phyloP scores from a whole-genome alignment of 345 rosid species.

The Gossypium raimondii region DNA sequence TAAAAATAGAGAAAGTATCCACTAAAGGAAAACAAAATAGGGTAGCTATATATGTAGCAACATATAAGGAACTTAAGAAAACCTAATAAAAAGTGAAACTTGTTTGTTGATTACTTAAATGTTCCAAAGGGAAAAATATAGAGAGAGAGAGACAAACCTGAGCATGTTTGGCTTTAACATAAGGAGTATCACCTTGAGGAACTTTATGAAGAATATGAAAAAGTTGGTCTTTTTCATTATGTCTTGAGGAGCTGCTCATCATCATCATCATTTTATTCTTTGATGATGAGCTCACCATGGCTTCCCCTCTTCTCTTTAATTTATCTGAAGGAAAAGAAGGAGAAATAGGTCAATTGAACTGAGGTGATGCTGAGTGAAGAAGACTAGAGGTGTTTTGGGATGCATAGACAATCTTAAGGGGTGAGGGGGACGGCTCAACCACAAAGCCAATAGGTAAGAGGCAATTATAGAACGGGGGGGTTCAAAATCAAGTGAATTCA shows the following conservation, averaged over 20 bases:
- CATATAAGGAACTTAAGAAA: no score
- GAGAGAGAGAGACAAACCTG: conserved; percentile 41
- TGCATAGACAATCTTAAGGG: neutral
- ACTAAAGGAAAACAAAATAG: no score
- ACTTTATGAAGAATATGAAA: conserved; percentile 74
- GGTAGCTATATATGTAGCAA: no score
- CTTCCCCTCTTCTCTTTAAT: no score
- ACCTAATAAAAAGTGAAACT: no score
- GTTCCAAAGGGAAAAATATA: neutral
- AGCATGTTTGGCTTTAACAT: conserved; percentile 81
- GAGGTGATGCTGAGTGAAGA: no score
- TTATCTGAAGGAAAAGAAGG: no score
- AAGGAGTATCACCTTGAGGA: conserved; percentile 82
- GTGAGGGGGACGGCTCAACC: neutral
- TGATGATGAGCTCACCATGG: no score
- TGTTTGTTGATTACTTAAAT: no score
- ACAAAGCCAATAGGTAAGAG: neutral
- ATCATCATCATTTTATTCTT: no score
- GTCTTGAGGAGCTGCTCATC: conserved; percentile 4
- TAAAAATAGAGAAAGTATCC: no score
- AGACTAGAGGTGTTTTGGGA: neutral
- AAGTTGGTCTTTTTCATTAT: conserved; percentile 24
- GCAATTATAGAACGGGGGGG: neutral
- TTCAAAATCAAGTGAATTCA: neutral
- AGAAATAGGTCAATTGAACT: no score